A percentile compares a stretch with the other conserved stretches of the same genome.
Evolutionary conservation across 2,329 filamentous ascomycete genomes (phyloP).

Genomic region (Byssothecium circinans): DNA sequence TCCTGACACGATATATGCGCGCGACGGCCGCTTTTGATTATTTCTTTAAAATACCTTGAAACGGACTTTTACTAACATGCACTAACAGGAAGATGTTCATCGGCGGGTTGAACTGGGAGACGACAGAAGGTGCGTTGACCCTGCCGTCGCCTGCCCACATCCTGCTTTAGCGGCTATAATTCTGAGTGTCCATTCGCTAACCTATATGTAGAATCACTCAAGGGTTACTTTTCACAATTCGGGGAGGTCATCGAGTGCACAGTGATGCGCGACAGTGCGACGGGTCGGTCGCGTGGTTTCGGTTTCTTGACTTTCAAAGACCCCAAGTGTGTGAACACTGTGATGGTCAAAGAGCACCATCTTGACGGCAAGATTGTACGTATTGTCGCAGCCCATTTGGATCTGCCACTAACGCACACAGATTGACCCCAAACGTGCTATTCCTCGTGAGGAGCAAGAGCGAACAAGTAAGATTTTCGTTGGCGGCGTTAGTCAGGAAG

Average conservation of each 20-base stretch:
- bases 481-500: constrained; percentile 94
- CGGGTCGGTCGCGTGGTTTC: constrained; percentile 91
- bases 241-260: constrained; percentile 97
- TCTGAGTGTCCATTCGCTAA: constrained; percentile 3
- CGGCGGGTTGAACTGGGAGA: constrained; percentile 98
- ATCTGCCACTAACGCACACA: constrained; percentile 45
- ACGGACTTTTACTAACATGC: background rate
- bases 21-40: background rate
- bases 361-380: constrained; percentile 97
- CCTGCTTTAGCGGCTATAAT: constrained; percentile 5
- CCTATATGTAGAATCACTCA: constrained; percentile 74
- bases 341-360: constrained; percentile 99
- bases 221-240: constrained; percentile 96
- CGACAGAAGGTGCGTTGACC: constrained; percentile 80
- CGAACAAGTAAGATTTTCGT: constrained; percentile 99
- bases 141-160: background rate
- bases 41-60: background rate
- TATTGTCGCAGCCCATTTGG: constrained; percentile 18
- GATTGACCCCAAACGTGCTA: constrained; percentile 98
- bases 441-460: constrained; percentile 96
- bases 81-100: constrained; percentile 94
- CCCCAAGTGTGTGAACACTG: constrained; percentile 95
- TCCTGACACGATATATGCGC: background rate
- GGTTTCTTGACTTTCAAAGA: constrained; percentile 98
- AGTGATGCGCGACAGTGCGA: constrained; percentile 97